These are phyloP conservation scores for Cyclotella baltica DNA, from an alignment of 108 stramenopile species.

Conservation along the genomic window DNA sequence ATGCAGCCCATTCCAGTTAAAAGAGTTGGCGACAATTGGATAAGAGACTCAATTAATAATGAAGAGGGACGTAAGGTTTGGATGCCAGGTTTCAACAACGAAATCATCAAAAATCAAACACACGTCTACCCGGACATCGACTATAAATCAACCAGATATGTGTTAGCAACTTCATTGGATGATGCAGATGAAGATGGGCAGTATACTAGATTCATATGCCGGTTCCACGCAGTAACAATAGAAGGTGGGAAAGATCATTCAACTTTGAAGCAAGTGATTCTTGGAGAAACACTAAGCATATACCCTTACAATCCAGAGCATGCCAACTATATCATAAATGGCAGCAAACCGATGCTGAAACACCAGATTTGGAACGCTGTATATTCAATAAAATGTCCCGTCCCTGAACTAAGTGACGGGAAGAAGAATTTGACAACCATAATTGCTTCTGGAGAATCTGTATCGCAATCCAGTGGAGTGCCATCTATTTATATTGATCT, in stretches of 20 bases:
- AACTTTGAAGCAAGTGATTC: conserved; percentile 25
- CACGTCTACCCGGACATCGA: too few species aligned
- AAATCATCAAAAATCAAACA: too few species aligned
- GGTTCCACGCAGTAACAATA: conserved; percentile 37
- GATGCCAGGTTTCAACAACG: too few species aligned
- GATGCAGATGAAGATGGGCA: conserved; percentile 50
- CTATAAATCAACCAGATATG: conserved; percentile 25
- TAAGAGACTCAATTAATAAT: too few species aligned
- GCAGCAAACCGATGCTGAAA: conserved; percentile 45
- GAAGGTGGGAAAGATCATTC: background rate
- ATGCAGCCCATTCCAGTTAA: conserved; percentile 54
- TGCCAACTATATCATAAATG: conserved; percentile 39
- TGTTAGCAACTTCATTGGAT: conserved; percentile 43
- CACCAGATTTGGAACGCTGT: conserved; percentile 54
- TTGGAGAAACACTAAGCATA: conserved; percentile 52
- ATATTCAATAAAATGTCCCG: conserved; percentile 32
- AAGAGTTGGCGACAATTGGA: conserved; percentile 8
- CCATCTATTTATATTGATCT: conserved; percentile 63
- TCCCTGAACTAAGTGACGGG: conserved; percentile 19
- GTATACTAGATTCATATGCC: conserved; percentile 48
- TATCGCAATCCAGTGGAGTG: conserved; percentile 16
- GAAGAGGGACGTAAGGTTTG: too few species aligned
- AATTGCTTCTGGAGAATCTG: conserved; percentile 40
- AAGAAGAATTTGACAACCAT: background rate
- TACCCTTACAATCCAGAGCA: conserved; percentile 52